These are phyloP conservation scores for Phytomonas francai DNA, from an alignment of 208 protist genomes.

Conservation along the genomic window DNA sequence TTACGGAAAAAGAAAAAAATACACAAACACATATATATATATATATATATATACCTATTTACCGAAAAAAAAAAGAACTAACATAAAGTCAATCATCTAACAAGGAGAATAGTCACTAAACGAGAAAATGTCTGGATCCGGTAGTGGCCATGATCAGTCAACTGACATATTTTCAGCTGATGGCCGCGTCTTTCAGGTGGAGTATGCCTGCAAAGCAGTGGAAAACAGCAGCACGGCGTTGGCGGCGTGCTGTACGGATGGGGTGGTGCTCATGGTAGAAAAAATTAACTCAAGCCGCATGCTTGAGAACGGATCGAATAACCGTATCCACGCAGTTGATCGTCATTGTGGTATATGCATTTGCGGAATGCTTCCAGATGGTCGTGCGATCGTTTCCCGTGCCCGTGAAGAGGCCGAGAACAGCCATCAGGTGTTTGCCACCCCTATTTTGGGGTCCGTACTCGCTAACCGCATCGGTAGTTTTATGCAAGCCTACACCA, in stretches of 20 bases:
- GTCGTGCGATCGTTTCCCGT: conserved; percentile 89
- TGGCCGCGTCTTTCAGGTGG: conserved; percentile 99
- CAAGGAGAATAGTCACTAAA: conserved; percentile 10
- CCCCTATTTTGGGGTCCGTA: conserved; percentile 89
- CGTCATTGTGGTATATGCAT: conserved; percentile 90
- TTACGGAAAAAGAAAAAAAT: background rate
- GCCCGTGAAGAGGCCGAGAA: conserved; percentile 90
- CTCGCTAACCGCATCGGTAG: conserved; percentile 85
- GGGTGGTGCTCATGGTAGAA: conserved; percentile 98
- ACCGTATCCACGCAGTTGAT: conserved; percentile 93
- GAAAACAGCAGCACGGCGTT: conserved; percentile 98
- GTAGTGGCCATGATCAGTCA: conserved; percentile 96
- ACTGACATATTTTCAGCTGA: conserved; percentile 97
- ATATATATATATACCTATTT: background rate
- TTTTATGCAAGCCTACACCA: conserved; percentile 94
- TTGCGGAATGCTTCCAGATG: conserved; percentile 95
- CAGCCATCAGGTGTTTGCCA: conserved; percentile 90
- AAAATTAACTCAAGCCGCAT: conserved; percentile 97
- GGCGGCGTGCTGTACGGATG: conserved; percentile 95
- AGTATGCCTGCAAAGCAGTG: conserved; percentile 99
- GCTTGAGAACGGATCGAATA: conserved; percentile 92
- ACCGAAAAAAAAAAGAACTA: conserved; percentile 4
- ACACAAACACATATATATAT: background rate
- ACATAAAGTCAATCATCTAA: background rate
- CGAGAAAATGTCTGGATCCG: conserved; percentile 42